Base-by-base conservation (phyloP, 768 basidiomycete species). In the Lentinula lateritia region DNA sequence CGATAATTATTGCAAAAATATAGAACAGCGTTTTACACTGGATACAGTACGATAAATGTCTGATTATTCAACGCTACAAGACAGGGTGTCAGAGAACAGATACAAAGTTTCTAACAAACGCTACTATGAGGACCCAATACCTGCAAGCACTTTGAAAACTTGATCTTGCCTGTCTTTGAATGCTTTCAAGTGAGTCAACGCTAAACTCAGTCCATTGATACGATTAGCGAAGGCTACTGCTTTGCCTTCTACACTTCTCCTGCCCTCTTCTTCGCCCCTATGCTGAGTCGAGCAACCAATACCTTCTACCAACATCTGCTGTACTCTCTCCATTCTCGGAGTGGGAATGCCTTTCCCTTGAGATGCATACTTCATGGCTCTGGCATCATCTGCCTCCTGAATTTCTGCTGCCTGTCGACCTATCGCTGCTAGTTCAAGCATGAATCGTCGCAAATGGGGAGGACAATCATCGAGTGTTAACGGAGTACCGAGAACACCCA, bases 191-290 rank as follows among this genome's bases (percentile, higher is more conserved):
- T 76, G 79, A 52, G 87, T 90, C 81, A 94, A 83, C 0, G 77
- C 80, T 64, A 95, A 67, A 63, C 88, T 87, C 12, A 94, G 78
- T 20, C 79, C 82, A 71, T 92, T 93, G 55, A 94, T 83, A 61
- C 89, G 72, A 70, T 93, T 94, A 32, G 88, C 81, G 69, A 95
- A 88, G 48, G 83, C 76, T 60, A 91, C 83, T 7, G 87, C 85
- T 10, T 82, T 73, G 3, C 88, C 90, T 62, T 88, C 81, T 0
- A 83, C 74, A 62, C 85, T 90, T 68, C 79, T 70, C 65, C 79
- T 73, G 15, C 65, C 66, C 55, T 72, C 73, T 61, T 71, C 71
- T 50, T 68, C 71, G 41, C 61, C 59, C 42, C 23, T 42, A 41
- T 62, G 52, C 41, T 67, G 74, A 58, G 65, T 62, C 20, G 73